Conservation (phyloP, 176 grass and related monocot genomes). For the Phoenix roebelenii region DNA sequence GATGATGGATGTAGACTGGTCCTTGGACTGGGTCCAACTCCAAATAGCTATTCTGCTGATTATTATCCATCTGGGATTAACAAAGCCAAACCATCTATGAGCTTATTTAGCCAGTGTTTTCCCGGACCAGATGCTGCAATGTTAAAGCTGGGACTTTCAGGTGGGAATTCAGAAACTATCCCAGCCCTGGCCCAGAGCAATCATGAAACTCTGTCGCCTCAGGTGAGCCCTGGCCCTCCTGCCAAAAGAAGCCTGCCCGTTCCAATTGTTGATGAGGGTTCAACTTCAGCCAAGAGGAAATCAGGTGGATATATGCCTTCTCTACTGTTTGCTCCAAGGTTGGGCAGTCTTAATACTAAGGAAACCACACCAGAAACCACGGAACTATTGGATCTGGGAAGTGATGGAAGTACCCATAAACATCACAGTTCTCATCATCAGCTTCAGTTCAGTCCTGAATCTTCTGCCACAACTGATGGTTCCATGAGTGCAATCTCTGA, state of each 20-base stretch:
- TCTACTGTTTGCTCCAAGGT: slow-evolving; percentile 26
- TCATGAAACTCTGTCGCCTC: background rate
- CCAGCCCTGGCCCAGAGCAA: too few relatives aligned
- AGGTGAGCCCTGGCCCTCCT: background rate
- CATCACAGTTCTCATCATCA: background rate
- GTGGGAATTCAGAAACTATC: background rate
- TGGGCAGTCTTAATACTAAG: background rate
- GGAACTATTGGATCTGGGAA: background rate
- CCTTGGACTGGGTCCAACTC: slow-evolving; percentile 49
- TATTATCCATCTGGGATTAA: background rate
- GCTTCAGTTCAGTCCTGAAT: slow-evolving; percentile 35
- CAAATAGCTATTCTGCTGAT: background rate
- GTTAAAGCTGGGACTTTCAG: slow-evolving; percentile 17
- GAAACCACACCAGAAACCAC: background rate
- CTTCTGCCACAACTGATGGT: slow-evolving; percentile 28
- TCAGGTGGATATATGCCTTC: slow-evolving; percentile 44
- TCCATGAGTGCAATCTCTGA: slow-evolving; percentile 34
- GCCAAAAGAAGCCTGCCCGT: slow-evolving; percentile 27
- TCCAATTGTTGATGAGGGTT: slow-evolving; percentile 40
- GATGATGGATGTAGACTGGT: slow-evolving; percentile 49
- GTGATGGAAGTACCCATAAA: slow-evolving; percentile 1
- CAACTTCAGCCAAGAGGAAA: slow-evolving; percentile 53
- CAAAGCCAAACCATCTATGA: background rate
- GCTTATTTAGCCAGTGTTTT: background rate
- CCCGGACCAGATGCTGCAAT: background rate